Conservation (phyloP, 345 rosid species). For the Carallia pectinifolia region DNA sequence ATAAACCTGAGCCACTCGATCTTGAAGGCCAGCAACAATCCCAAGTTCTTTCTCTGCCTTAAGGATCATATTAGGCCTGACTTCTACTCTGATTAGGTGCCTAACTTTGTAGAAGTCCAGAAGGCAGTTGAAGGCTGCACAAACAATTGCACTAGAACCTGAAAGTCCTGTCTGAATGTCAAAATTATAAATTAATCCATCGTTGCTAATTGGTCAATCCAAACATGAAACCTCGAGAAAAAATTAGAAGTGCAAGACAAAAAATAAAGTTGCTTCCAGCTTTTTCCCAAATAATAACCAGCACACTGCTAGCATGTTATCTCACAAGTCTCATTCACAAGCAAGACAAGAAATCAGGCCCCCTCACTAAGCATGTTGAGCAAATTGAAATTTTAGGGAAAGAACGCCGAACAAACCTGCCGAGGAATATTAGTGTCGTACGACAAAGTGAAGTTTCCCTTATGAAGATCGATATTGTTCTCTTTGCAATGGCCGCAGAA, state of each 20-base stretch:
- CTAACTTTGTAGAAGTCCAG: conserved; percentile 84
- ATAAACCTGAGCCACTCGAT: conserved; percentile 92
- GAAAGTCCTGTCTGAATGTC: conserved; percentile 89
- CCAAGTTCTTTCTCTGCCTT: conserved; percentile 84
- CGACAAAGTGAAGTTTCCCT: conserved; percentile 57
- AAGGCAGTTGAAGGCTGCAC: conserved; percentile 89
- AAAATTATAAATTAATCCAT: conserved; percentile 19
- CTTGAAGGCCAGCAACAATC: conserved; percentile 97
- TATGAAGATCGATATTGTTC: conserved; percentile 51
- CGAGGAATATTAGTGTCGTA: conserved; percentile 96
- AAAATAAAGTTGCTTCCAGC: too few species aligned
- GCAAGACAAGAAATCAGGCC: too few species aligned
- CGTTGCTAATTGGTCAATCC: neutral
- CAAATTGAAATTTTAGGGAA: neutral
- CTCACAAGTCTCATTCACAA: too few species aligned
- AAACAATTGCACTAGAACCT: conserved; percentile 95
- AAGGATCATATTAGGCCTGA: conserved; percentile 76
- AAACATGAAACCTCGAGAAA: neutral
- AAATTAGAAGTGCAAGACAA: neutral
- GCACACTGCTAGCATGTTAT: too few species aligned
- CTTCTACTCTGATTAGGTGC: conserved; percentile 62
- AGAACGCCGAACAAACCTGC: conserved; percentile 58
- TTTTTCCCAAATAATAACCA: too few species aligned
- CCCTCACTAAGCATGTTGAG: too few species aligned
- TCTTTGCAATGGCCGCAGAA: conserved; percentile 56